Evolutionary conservation across 768 basidiomycete species (phyloP), one percentile per base, ranked within the genome.

Genomic region (Termitomyces sp.): DNA sequence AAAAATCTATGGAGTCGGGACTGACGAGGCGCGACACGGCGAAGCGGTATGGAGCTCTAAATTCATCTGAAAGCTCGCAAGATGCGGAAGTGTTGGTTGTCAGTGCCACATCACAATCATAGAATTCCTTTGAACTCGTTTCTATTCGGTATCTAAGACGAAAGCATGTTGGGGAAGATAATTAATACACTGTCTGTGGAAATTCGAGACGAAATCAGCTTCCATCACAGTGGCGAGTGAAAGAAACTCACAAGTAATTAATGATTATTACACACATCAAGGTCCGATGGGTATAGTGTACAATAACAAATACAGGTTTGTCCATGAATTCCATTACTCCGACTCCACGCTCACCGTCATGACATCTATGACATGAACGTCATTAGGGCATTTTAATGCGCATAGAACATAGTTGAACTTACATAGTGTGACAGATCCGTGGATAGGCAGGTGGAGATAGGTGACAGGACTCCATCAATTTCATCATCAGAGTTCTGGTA

Each of bases 21-120:
- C 77, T 63, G 79, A 81, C 38, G 77, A 82, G 71, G 81, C 81
- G 10, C 74, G 83, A 61, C 75, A 81, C 61, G 75, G 76, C 52
- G 82, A 83, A 64, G 82, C 81, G 8, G 66, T 81, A 66, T 81
- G 81, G 77, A 83, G 81, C 67, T 82, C 81, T 15, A 82, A 79
- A 68, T 77, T 82, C 66, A 79, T 83, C 46, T 81, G 66, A 76
- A 34, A 56, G 31, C 36, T 34, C 17, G 12, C n/a, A 20, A 57
- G 46, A 49, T 43, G 49, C 48, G 42, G 54, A 42, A 55, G 57
- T 20, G 25, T n/a, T 46, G 49, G 45, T 42, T 55, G 31, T 56
- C 42, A 55, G 31, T 42, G 40, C 17, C 54, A 38, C 15, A 31
- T 32, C 37, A 38, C 52, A 31, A 52, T 34, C 61, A 60, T 49